Evolutionary conservation across 1,284 basidiomycete genomes (phyloP).

Genomic region (Rhodotorula sp.): DNA sequence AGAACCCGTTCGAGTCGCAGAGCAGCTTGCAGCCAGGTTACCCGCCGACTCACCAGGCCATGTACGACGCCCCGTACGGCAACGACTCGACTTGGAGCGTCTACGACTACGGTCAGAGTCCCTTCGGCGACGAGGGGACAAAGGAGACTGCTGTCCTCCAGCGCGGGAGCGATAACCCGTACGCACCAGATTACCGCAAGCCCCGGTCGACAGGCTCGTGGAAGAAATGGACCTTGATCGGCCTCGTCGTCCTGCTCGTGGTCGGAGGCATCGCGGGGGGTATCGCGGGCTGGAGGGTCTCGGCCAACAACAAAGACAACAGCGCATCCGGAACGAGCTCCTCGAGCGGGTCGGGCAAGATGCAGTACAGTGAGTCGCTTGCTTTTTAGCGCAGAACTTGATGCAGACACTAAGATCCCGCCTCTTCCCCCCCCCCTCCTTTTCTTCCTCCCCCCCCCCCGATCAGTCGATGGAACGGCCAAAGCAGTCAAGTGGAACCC

Average conservation of each 20-base stretch:
- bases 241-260: not conserved
- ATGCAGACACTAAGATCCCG: not conserved
- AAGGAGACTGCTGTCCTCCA: not conserved
- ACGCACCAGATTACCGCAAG: conserved; percentile 10
- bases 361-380: conserved; percentile 18
- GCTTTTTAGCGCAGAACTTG: not conserved
- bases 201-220: not conserved
- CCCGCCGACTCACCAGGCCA: conserved; percentile 1
- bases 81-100: conserved; percentile 14
- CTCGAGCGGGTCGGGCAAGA: conserved; percentile 6
- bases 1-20: conserved; percentile 8
- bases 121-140: not conserved
- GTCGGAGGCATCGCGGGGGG: conserved; percentile 22
- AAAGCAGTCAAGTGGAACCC: conserved; percentile 35
- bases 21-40: not conserved
- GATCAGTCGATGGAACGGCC: conserved; percentile 19
- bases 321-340: not conserved
- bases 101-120: conserved; percentile 7
- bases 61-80: not conserved
- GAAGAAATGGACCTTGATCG: conserved; percentile 13
- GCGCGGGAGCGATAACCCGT: conserved; percentile 24
- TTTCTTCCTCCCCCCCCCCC: no score
- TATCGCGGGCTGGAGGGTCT: conserved; percentile 29
- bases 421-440: not conserved
- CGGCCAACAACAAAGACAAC: conserved; percentile 13